Base-by-base conservation (phyloP, 1,284 basidiomycete species). In the Pseudomicrostroma phylloplanum region DNA sequence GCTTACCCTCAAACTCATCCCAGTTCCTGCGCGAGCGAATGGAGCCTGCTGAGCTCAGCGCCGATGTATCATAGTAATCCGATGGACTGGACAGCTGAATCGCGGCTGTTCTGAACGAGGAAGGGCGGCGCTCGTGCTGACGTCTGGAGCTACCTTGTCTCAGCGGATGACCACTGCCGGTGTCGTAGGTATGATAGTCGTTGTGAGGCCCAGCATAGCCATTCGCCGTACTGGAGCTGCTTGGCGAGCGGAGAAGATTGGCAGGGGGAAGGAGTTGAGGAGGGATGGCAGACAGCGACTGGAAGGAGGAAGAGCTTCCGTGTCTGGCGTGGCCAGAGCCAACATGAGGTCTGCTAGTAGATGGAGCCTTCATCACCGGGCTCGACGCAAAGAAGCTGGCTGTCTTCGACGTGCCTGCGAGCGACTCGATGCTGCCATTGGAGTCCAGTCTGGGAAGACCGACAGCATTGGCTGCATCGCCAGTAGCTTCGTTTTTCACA, bases 1-100 rank as follows among this genome's bases (percentile, higher is more conserved):
- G 69, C 39, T 74, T 69, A 25, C 75, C 74, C 42, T 76, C 71
- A 43, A 77, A 76, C 48, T 76, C 68, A 55, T 68, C 73, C 75
- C 74, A 76, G 39, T 69, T 73, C 25, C 73, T 66, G 60, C 67
- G 59, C 54, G 71, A 73, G 26, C 74, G 71, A 13, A 72, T 67
- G 6, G 74, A 76, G n/a, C 65, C 64, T n/a, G 72, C 67, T 1
- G 69, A 65, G 43, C 43, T 48, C 43, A 48, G 21, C 15, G 17
- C 43, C 15, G 43, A 48, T 21, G 43, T 48, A 21, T 48, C 43
- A 48, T 48, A 48, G 43, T 48, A 17, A 21, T 48, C 17, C 12
- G 43, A 21, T 4, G 30, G 30, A 36, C 30, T 36, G 30, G 30
- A 36, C 30, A 36, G 30, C 30, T 36, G 30, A 36, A 36, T 36